phyloP scores from a whole-genome alignment of 2,329 filamentous ascomycete genomes.

The Xenosphaeropsis pyriputrescens region DNA sequence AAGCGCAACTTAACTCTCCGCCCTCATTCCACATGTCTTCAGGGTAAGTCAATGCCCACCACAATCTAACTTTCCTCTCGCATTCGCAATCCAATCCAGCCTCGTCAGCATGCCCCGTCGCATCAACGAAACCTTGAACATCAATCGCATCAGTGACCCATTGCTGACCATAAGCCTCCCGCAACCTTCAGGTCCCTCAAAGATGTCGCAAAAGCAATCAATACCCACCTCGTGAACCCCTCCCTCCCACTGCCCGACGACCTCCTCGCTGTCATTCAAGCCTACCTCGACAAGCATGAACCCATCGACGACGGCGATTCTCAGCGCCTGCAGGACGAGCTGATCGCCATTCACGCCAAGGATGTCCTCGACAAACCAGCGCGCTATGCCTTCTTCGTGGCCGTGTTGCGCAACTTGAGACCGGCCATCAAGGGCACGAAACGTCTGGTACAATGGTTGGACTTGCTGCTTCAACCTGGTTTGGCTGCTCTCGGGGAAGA shows the following conservation, averaged over 20 bases:
- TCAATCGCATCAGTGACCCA: no score
- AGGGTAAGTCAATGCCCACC: no score
- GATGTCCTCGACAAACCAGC: constrained; percentile 40
- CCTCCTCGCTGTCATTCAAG: constrained; percentile 43
- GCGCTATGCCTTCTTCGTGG: constrained; percentile 53
- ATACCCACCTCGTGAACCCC: constrained; percentile 31
- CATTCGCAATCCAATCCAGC: no score
- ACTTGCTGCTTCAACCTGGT: constrained; percentile 41
- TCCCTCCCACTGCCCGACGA: constrained; percentile 51
- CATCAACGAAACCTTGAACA: no score
- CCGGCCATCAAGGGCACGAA: constrained; percentile 47
- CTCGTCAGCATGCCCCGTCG: no score
- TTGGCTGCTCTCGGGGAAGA: constrained; percentile 42
- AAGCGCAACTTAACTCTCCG: no score
- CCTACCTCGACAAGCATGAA: constrained; percentile 53
- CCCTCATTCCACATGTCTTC: no score
- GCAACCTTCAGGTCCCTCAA: constrained; percentile 22
- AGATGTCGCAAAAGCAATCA: constrained; percentile 43
- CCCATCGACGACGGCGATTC: constrained; percentile 52
- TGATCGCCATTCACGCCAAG: constrained; percentile 51
- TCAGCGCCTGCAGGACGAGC: constrained; percentile 62
- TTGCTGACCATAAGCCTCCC: no score
- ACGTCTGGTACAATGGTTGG: constrained; percentile 59
- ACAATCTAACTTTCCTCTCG: no score
- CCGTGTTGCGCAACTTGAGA: constrained; percentile 47